Conservation (phyloP, 148 eudicot genomes). For the Fagopyrum homotropicum region DNA sequence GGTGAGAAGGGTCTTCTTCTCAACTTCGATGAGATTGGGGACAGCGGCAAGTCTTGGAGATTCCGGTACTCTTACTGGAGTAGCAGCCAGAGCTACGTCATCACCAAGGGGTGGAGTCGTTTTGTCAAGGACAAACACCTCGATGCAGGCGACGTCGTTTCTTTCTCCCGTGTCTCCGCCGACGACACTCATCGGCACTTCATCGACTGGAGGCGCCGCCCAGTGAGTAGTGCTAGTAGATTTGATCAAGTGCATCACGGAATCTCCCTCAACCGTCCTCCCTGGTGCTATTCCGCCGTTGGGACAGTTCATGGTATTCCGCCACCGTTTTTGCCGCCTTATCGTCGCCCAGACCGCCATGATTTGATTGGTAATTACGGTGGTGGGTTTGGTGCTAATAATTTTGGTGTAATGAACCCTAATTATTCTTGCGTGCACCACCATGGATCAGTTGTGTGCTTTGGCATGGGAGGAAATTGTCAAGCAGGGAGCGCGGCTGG, state of each 20-base stretch:
- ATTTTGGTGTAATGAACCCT: not conserved
- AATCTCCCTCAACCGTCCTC: slow-evolving; percentile 1
- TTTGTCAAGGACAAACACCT: slow-evolving; percentile 15
- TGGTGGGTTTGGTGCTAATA: not conserved
- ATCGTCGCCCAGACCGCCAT: not conserved
- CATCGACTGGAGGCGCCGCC: slow-evolving; percentile 19
- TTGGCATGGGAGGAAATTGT: not conserved
- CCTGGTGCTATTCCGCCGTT: not conserved
- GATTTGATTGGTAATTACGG: not conserved
- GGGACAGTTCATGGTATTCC: not conserved
- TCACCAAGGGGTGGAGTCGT: slow-evolving; percentile 18
- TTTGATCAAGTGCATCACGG: not conserved
- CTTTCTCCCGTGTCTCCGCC: slow-evolving; percentile 17
- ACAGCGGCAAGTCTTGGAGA: slow-evolving; percentile 10
- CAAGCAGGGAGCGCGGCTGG: slow-evolving; percentile 16
- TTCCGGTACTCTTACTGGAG: slow-evolving; percentile 17
- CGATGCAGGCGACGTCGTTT: slow-evolving; percentile 16
- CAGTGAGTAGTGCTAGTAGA: not conserved
- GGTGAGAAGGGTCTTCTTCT: slow-evolving; percentile 18
- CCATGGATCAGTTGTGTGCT: not conserved
- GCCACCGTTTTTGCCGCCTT: not conserved
- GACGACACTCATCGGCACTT: slow-evolving; percentile 11
- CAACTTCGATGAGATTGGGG: slow-evolving; percentile 4
- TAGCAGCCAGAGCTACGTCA: slow-evolving; percentile 19
- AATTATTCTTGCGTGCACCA: not conserved